Conservation (phyloP, 306 rosid species). For the Coriaria nepalensis region DNA sequence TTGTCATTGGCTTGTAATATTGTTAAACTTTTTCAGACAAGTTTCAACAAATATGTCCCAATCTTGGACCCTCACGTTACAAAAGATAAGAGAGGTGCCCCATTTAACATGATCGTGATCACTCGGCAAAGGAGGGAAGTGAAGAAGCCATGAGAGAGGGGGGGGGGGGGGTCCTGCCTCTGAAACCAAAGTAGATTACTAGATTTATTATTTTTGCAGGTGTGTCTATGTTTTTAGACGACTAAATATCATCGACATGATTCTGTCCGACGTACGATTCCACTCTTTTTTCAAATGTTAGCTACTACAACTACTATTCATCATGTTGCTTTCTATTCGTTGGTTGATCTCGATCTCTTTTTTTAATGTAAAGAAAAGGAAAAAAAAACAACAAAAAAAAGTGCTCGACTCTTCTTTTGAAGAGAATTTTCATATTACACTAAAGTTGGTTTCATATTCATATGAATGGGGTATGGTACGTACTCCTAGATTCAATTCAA, state of each 20-base stretch:
- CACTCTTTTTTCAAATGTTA: slow-evolving; percentile 17
- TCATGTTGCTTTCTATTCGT: slow-evolving; percentile 24
- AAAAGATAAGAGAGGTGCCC: too few relatives aligned
- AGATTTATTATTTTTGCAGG: slow-evolving; percentile 28
- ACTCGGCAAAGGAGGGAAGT: not conserved
- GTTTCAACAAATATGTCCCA: not conserved
- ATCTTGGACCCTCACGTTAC: not conserved
- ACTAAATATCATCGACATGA: slow-evolving; percentile 31
- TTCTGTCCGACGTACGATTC: slow-evolving; percentile 39
- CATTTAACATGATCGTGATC: too few relatives aligned
- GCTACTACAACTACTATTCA: too few relatives aligned
- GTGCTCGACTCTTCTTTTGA: slow-evolving; percentile 55
- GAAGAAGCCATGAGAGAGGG: slow-evolving; percentile 14
- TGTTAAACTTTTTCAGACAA: too few relatives aligned
- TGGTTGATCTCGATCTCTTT: slow-evolving; percentile 26
- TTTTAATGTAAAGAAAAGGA: slow-evolving; percentile 22
- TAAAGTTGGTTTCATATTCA: too few relatives aligned
- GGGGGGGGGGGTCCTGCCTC: slow-evolving; percentile 34
- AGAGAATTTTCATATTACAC: slow-evolving; percentile 12
- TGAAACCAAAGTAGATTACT: slow-evolving; percentile 43
- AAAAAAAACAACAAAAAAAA: slow-evolving; percentile 11
- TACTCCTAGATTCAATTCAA: too few relatives aligned
- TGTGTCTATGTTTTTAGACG: slow-evolving; percentile 38
- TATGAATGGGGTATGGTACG: too few relatives aligned
- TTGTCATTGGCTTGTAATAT: slow-evolving; percentile 10